Evolutionary conservation across 1,284 basidiomycete species (phyloP).

Genomic region (Erythrobasidium hasegawianum): DNA sequence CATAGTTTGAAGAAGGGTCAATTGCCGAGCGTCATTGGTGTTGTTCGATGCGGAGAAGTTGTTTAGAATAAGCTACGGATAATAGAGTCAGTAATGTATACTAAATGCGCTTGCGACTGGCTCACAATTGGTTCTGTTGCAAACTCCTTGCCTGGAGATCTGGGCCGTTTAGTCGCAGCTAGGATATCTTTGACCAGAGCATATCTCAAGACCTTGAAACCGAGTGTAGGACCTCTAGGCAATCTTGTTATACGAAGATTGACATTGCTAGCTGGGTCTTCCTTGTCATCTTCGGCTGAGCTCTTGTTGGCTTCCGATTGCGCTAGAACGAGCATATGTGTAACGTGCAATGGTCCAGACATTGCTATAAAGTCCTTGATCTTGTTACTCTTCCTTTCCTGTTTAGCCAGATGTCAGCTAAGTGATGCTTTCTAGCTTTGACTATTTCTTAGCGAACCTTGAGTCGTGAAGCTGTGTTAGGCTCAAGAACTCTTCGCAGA

Average conservation of each 20-base stretch:
- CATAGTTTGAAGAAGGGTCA: conserved; percentile 55
- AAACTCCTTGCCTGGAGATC: conserved; percentile 77
- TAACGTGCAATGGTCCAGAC: conserved; percentile 85
- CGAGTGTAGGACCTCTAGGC: conserved; percentile 89
- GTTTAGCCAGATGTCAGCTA: conserved; percentile 36
- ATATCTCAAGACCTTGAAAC: conserved; percentile 88
- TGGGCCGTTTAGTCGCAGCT: conserved; percentile 62
- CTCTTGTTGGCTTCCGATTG: conserved; percentile 45
- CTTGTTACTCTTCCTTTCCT: conserved; percentile 90
- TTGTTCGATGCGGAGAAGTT: conserved; percentile 53
- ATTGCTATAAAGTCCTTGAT: conserved; percentile 91
- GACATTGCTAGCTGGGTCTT: conserved; percentile 45
- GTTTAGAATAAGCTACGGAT: conserved; percentile 52
- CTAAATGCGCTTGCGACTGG: conserved; percentile 35
- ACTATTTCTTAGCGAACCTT: conserved; percentile 55
- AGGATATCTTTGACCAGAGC: conserved; percentile 80
- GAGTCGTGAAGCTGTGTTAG: conserved; percentile 88
- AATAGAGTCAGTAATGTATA: not conserved
- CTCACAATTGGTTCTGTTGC: conserved; percentile 76
- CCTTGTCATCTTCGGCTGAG: conserved; percentile 40
- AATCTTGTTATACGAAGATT: conserved; percentile 79
- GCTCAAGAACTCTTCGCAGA: conserved; percentile 93
- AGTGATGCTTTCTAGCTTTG: not conserved
- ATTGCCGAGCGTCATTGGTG: conserved; percentile 50
- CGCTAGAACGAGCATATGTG: conserved; percentile 82